Evolutionary conservation across 139 green algal species (phyloP).

Genomic region (Ulvella scutata): DNA sequence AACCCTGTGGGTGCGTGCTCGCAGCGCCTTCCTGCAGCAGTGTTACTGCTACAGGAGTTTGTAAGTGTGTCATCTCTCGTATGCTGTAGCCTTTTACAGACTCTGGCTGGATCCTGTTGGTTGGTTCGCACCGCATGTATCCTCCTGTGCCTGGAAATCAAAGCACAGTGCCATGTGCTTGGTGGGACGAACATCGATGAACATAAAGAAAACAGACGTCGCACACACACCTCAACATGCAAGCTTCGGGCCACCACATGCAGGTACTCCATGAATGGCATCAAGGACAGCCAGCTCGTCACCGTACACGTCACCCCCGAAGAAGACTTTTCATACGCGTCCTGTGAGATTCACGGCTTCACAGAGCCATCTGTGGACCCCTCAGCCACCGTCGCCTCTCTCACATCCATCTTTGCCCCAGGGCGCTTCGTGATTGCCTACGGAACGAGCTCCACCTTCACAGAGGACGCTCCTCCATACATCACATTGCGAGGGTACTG

Average conservation of each 20-base stretch:
- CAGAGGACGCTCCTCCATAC: no score
- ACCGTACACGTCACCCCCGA: slow-evolving; percentile 98
- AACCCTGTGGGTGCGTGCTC: slow-evolving; percentile 67
- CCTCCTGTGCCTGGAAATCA: no score
- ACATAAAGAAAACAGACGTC: no score
- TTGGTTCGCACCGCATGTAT: no score
- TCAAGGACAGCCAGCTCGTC: slow-evolving; percentile 51
- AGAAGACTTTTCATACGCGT: slow-evolving; percentile 78
- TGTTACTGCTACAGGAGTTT: not conserved
- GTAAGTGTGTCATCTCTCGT: not conserved
- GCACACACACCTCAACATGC: no score
- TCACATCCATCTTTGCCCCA: slow-evolving; percentile 30
- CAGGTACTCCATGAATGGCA: slow-evolving; percentile 90
- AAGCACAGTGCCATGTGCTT: no score
- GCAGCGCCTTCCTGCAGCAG: not conserved
- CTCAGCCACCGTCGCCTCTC: slow-evolving; percentile 11
- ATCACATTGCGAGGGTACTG: slow-evolving; percentile 13
- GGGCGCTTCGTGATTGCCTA: not conserved
- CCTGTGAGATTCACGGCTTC: slow-evolving; percentile 70
- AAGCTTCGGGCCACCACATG: no score
- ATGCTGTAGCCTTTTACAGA: not conserved
- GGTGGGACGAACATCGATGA: no score
- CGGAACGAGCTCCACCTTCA: not conserved
- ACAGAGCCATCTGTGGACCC: slow-evolving; percentile 15
- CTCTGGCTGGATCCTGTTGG: not conserved